A percentile compares a stretch with the other conserved stretches of the same genome.
phyloP scores from a whole-genome alignment of 441 rosid genomes.

The Populus hybrid region DNA sequence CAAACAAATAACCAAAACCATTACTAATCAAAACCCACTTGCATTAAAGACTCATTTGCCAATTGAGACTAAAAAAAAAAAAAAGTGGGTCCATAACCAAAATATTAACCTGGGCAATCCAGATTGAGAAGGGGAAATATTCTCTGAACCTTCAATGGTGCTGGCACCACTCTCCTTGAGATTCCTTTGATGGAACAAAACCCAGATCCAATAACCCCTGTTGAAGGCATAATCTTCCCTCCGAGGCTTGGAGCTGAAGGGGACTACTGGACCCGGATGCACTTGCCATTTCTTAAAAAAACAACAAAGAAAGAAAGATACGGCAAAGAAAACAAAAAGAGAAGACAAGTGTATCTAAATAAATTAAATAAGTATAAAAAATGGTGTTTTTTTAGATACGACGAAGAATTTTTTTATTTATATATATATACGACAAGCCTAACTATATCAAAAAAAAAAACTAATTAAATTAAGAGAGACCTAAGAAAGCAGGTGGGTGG shows the following conservation, averaged over 20 bases:
- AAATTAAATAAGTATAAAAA: too few relatives aligned
- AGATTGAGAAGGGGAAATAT: constrained; percentile 51
- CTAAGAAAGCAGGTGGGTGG: too few relatives aligned
- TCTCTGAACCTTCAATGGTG: constrained; percentile 45
- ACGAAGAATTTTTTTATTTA: too few relatives aligned
- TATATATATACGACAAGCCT: too few relatives aligned
- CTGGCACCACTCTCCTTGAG: constrained; percentile 46
- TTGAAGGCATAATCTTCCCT: constrained; percentile 41
- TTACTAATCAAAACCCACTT: background rate
- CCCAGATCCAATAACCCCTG: constrained; percentile 62
- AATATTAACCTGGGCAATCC: constrained; percentile 54
- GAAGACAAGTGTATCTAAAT: too few relatives aligned
- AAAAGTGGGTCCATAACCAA: constrained; percentile 4
- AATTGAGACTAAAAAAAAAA: background rate
- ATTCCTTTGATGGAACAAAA: constrained; percentile 35
- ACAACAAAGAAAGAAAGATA: background rate
- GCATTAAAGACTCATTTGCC: constrained; percentile 10
- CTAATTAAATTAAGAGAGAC: too few relatives aligned
- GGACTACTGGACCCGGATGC: constrained; percentile 66
- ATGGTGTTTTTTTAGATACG: too few relatives aligned
- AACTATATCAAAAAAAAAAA: too few relatives aligned
- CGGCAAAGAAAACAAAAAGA: too few relatives aligned
- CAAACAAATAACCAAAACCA: background rate
- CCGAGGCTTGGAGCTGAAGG: constrained; percentile 56
- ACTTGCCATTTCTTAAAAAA: constrained; percentile 52